phyloP scores from a whole-genome alignment of 2,329 filamentous ascomycete species.

The Cadophora sp. region DNA sequence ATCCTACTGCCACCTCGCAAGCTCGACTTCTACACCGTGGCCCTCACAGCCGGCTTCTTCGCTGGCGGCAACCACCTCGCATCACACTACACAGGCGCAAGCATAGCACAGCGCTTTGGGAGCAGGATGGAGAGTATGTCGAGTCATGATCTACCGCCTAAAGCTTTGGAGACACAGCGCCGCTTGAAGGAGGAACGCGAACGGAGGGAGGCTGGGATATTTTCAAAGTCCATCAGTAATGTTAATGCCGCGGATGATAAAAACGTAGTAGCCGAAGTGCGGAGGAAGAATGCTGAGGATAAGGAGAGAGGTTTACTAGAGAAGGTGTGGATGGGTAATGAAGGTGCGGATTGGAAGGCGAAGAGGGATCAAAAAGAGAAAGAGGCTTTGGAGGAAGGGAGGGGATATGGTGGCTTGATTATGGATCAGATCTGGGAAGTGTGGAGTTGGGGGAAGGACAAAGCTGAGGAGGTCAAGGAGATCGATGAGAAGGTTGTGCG shows the following conservation, averaged over 20 bases:
- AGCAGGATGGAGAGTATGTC: conserved; percentile 22
- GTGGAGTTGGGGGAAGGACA: conserved; percentile 53
- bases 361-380: conserved; percentile 44
- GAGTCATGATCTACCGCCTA: conserved; percentile 30
- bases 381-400: conserved; percentile 46
- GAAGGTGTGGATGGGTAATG: conserved; percentile 65
- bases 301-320: conserved; percentile 48
- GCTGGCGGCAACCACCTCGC: conserved; percentile 42
- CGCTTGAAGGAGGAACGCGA: conserved; percentile 37
- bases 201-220: conserved; percentile 22
- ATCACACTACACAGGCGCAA: conserved; percentile 41
- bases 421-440: conserved; percentile 55
- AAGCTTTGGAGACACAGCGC: conserved; percentile 38
- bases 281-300: conserved; percentile 26
- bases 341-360: conserved; percentile 49
- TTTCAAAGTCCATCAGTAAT: not conserved
- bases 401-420: conserved; percentile 51
- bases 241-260: conserved; percentile 6
- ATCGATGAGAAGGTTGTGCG: conserved; percentile 37
- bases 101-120: conserved; percentile 36
- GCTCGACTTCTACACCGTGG: conserved; percentile 65
- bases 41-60: conserved; percentile 52
- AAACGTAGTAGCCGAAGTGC: conserved; percentile 21
- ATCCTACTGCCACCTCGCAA: conserved; percentile 65
- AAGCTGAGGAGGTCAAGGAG: conserved; percentile 42